Evolutionary conservation across 2,329 filamentous ascomycete species (phyloP), one percentile per base, ranked within the genome.

Genomic region (Chaetothyriales sp.): DNA sequence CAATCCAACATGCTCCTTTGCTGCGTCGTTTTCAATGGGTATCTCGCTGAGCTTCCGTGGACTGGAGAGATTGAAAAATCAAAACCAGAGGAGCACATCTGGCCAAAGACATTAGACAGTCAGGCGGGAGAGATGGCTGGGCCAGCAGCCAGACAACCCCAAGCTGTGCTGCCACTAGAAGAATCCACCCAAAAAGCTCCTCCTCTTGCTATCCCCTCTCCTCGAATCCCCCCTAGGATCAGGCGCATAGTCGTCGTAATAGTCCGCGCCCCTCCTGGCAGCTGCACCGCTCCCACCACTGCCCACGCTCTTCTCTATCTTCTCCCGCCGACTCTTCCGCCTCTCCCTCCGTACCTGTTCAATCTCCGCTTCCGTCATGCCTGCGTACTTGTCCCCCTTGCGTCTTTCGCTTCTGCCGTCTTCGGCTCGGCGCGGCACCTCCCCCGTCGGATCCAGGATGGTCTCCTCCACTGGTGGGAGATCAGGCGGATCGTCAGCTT

Each of bases 401-500:
- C 63, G 64, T 19, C 65, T 64, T 48, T 63, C 62, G 7, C 68
- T 66, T 51, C 59, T 50, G 12, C 46, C 48, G 5, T 57, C 58
- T 10, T 50, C 57, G n/a, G 53, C 54, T 15, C 55, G 45, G 44
- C 68, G 65, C n/a, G 58, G 53, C 25, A 49, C 53, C 32, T 60
- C 51, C 9, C 56, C 56, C 43, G 55, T 55, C 3, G 59, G 63
- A 48, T 74, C 72, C 18, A 73, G 55, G 19, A 74, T 66, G 7
- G 71, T 73, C 2, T 65, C 65, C 8, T 70, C 65, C 15, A 73
- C 62, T 25, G 67, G 70, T 2, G 71, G 72, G 7, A 68, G 65
- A 49, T 73, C 71, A 0, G 72, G 70, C 15, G 71, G 71, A 18
- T 74, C 70, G 22, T 65, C 66, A 7, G 66, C 63, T 57, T 73